Percentiles rank a stretch among this genome's conserved stretches.
phyloP scores from a whole-genome alignment of 805 yeast genomes.

The Kazachstania psychrophila region DNA sequence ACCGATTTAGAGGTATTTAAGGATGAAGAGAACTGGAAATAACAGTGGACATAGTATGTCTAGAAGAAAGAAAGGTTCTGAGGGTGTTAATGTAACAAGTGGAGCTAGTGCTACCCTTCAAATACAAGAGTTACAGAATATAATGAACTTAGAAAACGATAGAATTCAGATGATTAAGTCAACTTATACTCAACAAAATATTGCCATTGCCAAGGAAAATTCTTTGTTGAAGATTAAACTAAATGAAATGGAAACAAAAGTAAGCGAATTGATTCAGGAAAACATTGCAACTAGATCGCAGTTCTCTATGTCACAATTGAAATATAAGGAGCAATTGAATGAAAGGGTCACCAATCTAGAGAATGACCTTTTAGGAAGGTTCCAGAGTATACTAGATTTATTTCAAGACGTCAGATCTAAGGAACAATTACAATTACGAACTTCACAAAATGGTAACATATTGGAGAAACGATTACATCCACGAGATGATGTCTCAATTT shows the following conservation, averaged over 20 bases:
- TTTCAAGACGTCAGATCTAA: constrained; percentile 34
- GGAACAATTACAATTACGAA: too few species aligned
- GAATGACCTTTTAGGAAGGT: constrained; percentile 32
- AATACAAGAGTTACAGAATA: constrained; percentile 25
- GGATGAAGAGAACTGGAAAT: too few species aligned
- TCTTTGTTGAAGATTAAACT: constrained; percentile 43
- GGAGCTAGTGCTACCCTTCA: constrained; percentile 5
- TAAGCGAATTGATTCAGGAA: constrained; percentile 42
- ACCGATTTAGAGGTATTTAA: too few species aligned
- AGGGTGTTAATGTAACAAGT: too few species aligned
- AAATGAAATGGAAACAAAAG: constrained; percentile 42
- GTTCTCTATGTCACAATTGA: constrained; percentile 24
- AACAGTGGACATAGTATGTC: not conserved
- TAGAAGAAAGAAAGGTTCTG: too few species aligned
- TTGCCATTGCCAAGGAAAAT: constrained; percentile 50
- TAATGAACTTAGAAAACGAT: constrained; percentile 20
- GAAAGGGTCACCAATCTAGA: constrained; percentile 35
- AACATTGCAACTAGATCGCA: constrained; percentile 37
- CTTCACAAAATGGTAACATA: too few species aligned
- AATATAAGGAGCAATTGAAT: constrained; percentile 31
- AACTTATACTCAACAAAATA: constrained; percentile 35
- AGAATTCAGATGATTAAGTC: constrained; percentile 16
- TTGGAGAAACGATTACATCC: too few species aligned
- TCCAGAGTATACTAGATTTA: constrained; percentile 38
- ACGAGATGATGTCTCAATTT: too few species aligned